Evolutionary conservation across 1,284 basidiomycete species (phyloP).

Genomic region (Melampsora larici-populina): DNA sequence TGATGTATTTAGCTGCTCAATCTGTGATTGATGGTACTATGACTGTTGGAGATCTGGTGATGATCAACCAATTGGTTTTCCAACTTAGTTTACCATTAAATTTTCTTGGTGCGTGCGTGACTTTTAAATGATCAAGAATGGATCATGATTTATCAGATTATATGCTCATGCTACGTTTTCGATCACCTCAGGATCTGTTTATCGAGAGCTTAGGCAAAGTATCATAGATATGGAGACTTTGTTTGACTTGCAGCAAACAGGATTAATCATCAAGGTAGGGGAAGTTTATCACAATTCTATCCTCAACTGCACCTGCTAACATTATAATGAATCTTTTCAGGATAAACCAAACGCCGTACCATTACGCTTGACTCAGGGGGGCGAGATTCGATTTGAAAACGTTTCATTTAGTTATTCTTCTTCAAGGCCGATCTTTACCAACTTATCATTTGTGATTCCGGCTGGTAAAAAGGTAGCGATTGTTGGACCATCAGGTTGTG

Average conservation of each 20-base stretch:
- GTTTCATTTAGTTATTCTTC: conserved; percentile 35
- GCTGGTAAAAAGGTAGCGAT: conserved; percentile 42
- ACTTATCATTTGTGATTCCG: conserved; percentile 41
- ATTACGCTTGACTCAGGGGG: conserved; percentile 28
- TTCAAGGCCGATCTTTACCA: conserved; percentile 24
- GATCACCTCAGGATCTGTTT: conserved; percentile 31
- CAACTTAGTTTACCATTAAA: conserved; percentile 42
- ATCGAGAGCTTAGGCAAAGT: conserved; percentile 43
- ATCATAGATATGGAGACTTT: conserved; percentile 43
- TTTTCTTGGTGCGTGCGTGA: conserved; percentile 11
- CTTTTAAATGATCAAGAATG: neutral
- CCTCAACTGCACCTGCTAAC: neutral
- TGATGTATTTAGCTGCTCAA: conserved; percentile 44
- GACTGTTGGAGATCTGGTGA: conserved; percentile 42
- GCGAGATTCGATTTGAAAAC: conserved; percentile 43
- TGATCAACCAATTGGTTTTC: conserved; percentile 44
- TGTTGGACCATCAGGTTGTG: conserved; percentile 43
- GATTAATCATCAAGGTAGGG: conserved; percentile 30
- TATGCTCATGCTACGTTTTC: neutral
- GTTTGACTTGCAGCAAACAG: conserved; percentile 38
- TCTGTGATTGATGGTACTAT: conserved; percentile 37
- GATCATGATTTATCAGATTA: neutral
- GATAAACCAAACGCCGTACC: conserved; percentile 35
- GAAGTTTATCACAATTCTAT: neutral
- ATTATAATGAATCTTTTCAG: neutral